A percentile compares a stretch with the other conserved stretches of the same genome.
phyloP scores from a whole-genome alignment of 2,329 filamentous ascomycete species.

The Verticillium zaregamsianum region DNA sequence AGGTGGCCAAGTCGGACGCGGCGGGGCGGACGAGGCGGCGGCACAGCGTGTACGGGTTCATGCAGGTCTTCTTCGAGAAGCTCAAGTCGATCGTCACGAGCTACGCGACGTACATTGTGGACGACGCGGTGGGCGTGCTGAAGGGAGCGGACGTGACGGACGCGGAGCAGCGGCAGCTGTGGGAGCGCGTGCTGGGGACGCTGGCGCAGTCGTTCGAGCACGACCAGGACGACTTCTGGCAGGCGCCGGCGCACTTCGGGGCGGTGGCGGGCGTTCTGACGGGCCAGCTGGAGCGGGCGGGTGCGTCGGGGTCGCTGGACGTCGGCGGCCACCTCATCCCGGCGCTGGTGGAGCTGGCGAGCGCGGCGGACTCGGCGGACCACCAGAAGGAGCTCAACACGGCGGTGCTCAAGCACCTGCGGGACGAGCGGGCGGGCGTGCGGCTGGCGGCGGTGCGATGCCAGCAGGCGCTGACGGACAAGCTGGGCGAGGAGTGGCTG shows the following conservation, averaged over 20 bases:
- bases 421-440: conserved; percentile 65
- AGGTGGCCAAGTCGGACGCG: conserved; percentile 57
- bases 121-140: conserved; percentile 66
- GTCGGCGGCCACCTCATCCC: conserved; percentile 59
- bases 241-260: conserved; percentile 81
- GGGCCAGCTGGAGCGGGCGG: conserved; percentile 55
- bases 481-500: conserved; percentile 90
- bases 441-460: conserved; percentile 79
- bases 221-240: conserved; percentile 96
- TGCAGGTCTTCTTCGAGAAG: conserved; percentile 73
- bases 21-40: conserved; percentile 57
- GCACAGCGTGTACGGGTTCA: conserved; percentile 77
- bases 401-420: conserved; percentile 71
- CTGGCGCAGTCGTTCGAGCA: conserved; percentile 75
- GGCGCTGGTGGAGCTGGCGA: conserved; percentile 73
- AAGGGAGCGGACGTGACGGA: conserved; percentile 40
- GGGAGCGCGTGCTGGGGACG: conserved; percentile 65
- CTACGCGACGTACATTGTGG: conserved; percentile 82
- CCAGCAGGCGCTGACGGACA: conserved; percentile 74
- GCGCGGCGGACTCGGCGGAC: conserved; percentile 76
- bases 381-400: conserved; percentile 89
- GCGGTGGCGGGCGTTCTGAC: conserved; percentile 67
- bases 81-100: conserved; percentile 93
- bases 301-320: conserved; percentile 25
- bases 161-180: conserved; percentile 53